Conservation (phyloP, 2,329 filamentous ascomycete species). For the Stachybotrys elegans region DNA sequence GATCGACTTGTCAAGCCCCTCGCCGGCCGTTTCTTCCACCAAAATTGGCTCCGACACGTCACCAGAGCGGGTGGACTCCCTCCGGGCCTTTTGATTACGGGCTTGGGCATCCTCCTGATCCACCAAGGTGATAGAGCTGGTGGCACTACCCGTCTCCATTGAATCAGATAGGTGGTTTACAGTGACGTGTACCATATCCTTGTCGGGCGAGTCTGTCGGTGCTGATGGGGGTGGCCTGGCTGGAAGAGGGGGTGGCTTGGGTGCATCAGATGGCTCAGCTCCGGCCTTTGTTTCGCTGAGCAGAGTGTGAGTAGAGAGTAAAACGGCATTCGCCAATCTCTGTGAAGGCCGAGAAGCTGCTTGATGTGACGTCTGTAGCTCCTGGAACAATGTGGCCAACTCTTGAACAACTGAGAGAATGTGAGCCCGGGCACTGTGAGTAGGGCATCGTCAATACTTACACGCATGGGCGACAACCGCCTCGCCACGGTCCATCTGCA, state of each 20-base stretch:
- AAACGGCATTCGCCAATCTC: conserved; percentile 73
- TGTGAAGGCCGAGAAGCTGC: conserved; percentile 65
- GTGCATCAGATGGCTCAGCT: conserved; percentile 14
- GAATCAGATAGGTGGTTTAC: conserved; percentile 22
- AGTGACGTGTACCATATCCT: conserved; percentile 29
- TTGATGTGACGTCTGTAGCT: conserved; percentile 60
- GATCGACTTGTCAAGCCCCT: no score
- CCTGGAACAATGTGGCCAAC: conserved; percentile 63
- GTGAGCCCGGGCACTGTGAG: conserved; percentile 20
- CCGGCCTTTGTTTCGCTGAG: conserved; percentile 25
- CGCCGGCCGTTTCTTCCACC: no score
- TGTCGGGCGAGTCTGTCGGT: conserved; percentile 21
- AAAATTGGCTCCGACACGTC: no score
- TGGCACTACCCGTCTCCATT: conserved; percentile 37
- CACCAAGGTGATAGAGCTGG: no score
- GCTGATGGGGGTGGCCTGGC: conserved; percentile 38
- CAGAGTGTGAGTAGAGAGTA: conserved; percentile 49
- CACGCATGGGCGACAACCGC: conserved; percentile 67
- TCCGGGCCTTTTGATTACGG: no score
- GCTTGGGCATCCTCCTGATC: no score
- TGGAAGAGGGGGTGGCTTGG: conserved; percentile 44
- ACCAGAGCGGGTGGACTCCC: no score
- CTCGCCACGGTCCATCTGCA: conserved; percentile 47
- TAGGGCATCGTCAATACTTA: conserved; percentile 42
- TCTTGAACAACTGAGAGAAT: conserved; percentile 62